phyloP scores from a whole-genome alignment of 1,139 yeast species.

The Diutina rugosa region DNA sequence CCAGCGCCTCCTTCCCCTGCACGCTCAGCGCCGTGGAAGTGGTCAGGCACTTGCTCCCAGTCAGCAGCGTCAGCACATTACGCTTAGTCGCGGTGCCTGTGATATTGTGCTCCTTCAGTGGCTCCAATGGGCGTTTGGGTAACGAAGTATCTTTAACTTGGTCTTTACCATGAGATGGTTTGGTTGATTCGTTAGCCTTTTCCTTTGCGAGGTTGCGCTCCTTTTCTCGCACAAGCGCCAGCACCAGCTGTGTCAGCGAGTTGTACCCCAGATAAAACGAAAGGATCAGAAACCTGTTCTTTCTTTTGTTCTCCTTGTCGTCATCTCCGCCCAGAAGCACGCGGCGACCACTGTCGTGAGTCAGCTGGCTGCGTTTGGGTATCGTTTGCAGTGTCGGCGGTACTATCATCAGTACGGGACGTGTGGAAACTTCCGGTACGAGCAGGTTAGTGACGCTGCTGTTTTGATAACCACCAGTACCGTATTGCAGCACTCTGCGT shows the following conservation, averaged over 20 bases:
- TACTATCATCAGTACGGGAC: not conserved
- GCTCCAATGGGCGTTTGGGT: not conserved
- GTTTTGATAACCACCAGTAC: not conserved
- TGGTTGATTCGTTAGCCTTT: not conserved
- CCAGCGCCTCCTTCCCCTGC: slow-evolving; percentile 44
- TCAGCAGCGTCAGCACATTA: slow-evolving; percentile 2
- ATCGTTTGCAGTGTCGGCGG: not conserved
- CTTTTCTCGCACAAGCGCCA: not conserved
- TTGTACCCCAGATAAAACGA: slow-evolving; percentile 34
- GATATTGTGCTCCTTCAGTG: not conserved
- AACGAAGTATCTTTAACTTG: not conserved
- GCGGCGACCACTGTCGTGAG: not conserved
- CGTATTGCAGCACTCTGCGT: not conserved
- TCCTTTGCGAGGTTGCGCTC: not conserved
- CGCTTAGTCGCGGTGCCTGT: not conserved
- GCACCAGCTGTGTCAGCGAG: slow-evolving; percentile 9
- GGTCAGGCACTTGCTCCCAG: slow-evolving; percentile 2
- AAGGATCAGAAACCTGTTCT: slow-evolving; percentile 37
- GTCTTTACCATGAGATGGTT: not conserved
- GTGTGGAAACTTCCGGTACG: not conserved
- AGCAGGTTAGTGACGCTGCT: not conserved
- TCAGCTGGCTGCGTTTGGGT: not conserved
- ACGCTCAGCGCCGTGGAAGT: slow-evolving; percentile 9
- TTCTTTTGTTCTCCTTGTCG: slow-evolving; percentile 9
- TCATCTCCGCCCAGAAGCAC: not conserved